Evolutionary conservation across 2,329 filamentous ascomycete genomes (phyloP).

Genomic region (Colletotrichum orchidophilum): DNA sequence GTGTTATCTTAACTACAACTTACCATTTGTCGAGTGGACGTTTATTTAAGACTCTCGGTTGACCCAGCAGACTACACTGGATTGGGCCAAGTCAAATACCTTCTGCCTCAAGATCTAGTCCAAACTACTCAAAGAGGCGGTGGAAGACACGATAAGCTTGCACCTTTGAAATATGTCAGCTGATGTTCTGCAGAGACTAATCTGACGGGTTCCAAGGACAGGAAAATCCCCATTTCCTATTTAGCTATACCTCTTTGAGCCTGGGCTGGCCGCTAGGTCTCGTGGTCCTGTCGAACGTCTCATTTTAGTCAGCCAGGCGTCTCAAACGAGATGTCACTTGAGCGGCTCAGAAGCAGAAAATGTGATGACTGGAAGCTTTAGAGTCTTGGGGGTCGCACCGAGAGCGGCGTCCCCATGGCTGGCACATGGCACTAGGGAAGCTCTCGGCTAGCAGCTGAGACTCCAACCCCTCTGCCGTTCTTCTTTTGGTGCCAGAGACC

Average conservation of each 20-base stretch:
- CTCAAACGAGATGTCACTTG: constrained; percentile 1
- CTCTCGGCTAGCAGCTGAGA: constrained; percentile 6
- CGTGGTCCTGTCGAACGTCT: not conserved
- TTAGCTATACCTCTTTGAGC: not conserved
- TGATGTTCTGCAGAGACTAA: not conserved
- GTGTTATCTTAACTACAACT: too few relatives aligned
- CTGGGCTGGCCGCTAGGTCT: not conserved
- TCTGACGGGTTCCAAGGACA: not conserved
- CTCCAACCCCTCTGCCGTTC: not conserved
- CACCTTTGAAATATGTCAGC: not conserved
- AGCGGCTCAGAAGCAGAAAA: not conserved
- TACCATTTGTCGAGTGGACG: not conserved
- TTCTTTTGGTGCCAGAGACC: not conserved
- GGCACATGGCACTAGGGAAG: constrained; percentile 16
- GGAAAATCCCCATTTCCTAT: not conserved
- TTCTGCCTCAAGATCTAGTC: not conserved
- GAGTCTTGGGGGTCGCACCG: not conserved
- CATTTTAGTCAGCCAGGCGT: not conserved
- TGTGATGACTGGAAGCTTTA: not conserved
- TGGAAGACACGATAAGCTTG: not conserved
- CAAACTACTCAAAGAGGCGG: not conserved
- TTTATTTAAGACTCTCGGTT: not conserved
- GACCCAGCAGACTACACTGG: not conserved
- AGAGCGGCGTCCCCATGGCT: constrained; percentile 24
- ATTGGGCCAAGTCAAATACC: not conserved